Conservation (phyloP, 768 basidiomycete genomes). For the Tylopilus cervinicoccineus region DNA sequence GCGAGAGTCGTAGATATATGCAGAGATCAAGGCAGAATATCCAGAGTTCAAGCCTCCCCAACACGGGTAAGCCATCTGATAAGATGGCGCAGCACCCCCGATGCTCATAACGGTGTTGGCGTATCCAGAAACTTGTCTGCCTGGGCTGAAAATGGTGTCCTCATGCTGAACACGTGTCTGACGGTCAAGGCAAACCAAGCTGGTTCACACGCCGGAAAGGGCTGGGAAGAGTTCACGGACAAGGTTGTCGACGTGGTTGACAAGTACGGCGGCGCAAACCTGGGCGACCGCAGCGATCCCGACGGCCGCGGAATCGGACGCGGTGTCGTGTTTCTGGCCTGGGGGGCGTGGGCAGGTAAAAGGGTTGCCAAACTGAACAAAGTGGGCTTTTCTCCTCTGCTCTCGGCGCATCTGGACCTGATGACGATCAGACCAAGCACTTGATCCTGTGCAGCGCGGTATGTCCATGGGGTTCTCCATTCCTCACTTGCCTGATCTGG, state of each 20-base stretch:
- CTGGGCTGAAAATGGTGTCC: conserved; percentile 84
- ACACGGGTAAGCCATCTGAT: conserved; percentile 64
- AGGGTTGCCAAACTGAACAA: conserved; percentile 73
- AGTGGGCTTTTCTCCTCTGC: conserved; percentile 37
- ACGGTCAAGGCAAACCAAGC: conserved; percentile 77
- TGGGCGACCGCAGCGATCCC: conserved; percentile 37
- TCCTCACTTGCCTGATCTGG: conserved; percentile 27
- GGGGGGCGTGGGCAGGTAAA: conserved; percentile 87
- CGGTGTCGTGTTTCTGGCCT: conserved; percentile 84
- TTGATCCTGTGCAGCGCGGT: conserved; percentile 75
- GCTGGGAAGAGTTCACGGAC: conserved; percentile 91
- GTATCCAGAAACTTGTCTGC: conserved; percentile 63
- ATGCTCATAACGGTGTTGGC: conserved; percentile 3
- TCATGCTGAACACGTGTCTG: conserved; percentile 89
- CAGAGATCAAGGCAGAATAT: conserved; percentile 80
- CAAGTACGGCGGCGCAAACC: conserved; percentile 70
- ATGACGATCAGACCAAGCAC: conserved; percentile 61
- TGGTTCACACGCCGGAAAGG: conserved; percentile 78
- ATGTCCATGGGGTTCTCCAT: conserved; percentile 32
- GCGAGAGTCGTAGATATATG: conserved; percentile 62
- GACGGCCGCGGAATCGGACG: conserved; percentile 52
- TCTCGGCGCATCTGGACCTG: conserved; percentile 17
- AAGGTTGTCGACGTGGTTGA: conserved; percentile 76
- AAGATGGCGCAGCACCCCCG: conserved; percentile 8
- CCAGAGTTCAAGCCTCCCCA: conserved; percentile 73